Base-by-base conservation (phyloP, 2,329 filamentous ascomycete genomes). In the Ceratocystiopsis sp. region DNA sequence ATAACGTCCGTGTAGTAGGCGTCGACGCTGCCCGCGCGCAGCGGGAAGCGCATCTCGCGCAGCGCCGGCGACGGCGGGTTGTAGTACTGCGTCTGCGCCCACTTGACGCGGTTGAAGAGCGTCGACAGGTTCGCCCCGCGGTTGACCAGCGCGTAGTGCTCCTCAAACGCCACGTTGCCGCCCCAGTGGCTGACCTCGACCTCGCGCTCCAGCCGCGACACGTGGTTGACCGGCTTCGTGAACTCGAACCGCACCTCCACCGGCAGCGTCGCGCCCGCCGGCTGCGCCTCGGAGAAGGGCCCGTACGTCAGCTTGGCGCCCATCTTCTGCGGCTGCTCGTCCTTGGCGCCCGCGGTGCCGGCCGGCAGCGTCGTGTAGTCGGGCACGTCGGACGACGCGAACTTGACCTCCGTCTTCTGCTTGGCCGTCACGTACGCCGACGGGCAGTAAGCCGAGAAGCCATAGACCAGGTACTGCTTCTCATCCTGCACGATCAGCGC, bases 151-250 rank as follows among this genome's bases (percentile, higher is more conserved):
- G 80, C 84, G 64, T 94, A 95, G 45, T 84, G 77, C 65, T 98
- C 91, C 64, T 98, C 91, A 41, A 87, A 85, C 2, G 91, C 91
- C 43, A 96, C 64, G 58, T 98, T 98, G 49, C 91, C 91, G 51
- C 91, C 91, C 91, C 91, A 98, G 62, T 96, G 91, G 58, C 84
- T 93, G 53, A 98, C 80, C 61, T 98, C 91, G 49, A 98, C 67
- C 55, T 96, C 87, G 47, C 91, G 80, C 63, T 96, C 84, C 46
- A 98, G 68, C 15, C 75, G 67, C 33, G 77, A 76, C 41, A 85
- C 75, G 56, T 91, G 84, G 37, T 78, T 80, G 45, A 98, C 68
- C 13, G 91, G 89, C 63, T 89, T 93, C 50, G 84, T 95, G 65
- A 91, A 95, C 61, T 98, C 87, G 62, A 93, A 96, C 48, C 91